Evolutionary conservation across 768 basidiomycete genomes (phyloP).

Genomic region (Lactarius vividus): DNA sequence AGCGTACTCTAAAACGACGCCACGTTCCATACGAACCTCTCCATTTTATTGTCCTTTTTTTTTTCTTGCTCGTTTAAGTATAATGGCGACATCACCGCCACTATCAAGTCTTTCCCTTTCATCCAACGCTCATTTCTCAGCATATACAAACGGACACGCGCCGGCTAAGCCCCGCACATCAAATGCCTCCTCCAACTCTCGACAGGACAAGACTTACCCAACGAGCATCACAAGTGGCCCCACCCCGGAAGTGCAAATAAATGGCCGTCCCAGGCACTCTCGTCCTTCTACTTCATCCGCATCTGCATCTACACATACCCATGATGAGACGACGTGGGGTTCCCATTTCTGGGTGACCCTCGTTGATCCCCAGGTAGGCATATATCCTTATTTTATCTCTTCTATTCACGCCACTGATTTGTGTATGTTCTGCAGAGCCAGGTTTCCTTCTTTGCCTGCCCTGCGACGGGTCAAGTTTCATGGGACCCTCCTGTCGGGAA

Average conservation of each 20-base stretch:
- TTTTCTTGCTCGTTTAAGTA: constrained; percentile 11
- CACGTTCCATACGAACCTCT: neutral
- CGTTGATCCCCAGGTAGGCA: constrained; percentile 80
- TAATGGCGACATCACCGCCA: constrained; percentile 22
- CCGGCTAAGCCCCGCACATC: constrained; percentile 8
- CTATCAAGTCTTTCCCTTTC: constrained; percentile 25
- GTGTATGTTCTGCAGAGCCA: constrained; percentile 48
- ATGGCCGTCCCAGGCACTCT: constrained; percentile 28
- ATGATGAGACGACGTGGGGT: constrained; percentile 56
- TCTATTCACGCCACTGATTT: constrained; percentile 8
- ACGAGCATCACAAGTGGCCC: constrained; percentile 8
- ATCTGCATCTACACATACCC: constrained; percentile 12
- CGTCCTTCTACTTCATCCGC: constrained; percentile 20
- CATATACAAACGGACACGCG: constrained; percentile 10
- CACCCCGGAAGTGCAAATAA: constrained; percentile 33
- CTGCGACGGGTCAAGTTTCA: constrained; percentile 85
- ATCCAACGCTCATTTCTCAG: constrained; percentile 26
- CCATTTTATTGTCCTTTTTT: neutral
- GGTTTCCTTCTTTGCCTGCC: constrained; percentile 85
- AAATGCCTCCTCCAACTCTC: constrained; percentile 9
- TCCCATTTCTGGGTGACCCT: constrained; percentile 94
- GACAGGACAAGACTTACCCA: constrained; percentile 9
- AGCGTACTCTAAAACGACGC: neutral
- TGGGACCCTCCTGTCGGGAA: constrained; percentile 92
- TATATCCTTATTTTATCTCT: constrained; percentile 12